Evolutionary conservation across 192 early-diverging fungal genomes (phyloP), one percentile per base, ranked within the genome.

Genomic region (Mortierella alpina): DNA sequence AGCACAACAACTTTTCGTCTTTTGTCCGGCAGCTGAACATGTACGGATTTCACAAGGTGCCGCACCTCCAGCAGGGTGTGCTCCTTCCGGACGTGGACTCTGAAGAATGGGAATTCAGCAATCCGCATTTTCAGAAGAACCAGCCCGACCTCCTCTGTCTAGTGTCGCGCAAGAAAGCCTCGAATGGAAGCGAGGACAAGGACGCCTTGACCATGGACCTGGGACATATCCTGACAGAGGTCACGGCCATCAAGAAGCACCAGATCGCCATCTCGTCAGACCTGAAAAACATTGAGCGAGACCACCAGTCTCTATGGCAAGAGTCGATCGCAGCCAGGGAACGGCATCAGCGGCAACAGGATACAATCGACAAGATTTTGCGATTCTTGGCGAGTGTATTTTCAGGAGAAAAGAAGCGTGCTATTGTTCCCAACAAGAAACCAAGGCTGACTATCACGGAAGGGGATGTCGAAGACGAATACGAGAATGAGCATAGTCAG

Each of bases 31-130:
- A 97, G 73, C 86, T 97, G 12, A 97, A 97, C 76, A 92, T 96
- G 93, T 97, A 99, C 73, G 98, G 95, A 14, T 99, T 99, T 71
- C 96, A 96, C 84, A 99, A 99, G 66, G 90, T 98, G 14, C 96
- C 95, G n/a, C 95, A 97, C 77, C 75, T 97, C 14, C 93, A 95
- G 65, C 93, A 96, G 58, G 97, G 97, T 41, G 94, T 95, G 3
- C 86, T 98, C 44, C 86, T 91, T 6, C 82, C 93, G 6, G 93
- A 94, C 18, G 88, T 86, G 2, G 88, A 89, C 31, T 88, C 93
- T 0, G 97, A 99, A 79, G 86, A 89, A 59, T 96, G 92, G 93
- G 96, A 98, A 83, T 99, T 99, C 82, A 90, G 86, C 61, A 96
- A 99, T 73, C 89, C 89, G 0, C 90, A 97, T 69, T 99, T 99